Evolutionary conservation across 805 yeast species (phyloP).

Genomic region (Cyberlindnera galapagoensis): DNA sequence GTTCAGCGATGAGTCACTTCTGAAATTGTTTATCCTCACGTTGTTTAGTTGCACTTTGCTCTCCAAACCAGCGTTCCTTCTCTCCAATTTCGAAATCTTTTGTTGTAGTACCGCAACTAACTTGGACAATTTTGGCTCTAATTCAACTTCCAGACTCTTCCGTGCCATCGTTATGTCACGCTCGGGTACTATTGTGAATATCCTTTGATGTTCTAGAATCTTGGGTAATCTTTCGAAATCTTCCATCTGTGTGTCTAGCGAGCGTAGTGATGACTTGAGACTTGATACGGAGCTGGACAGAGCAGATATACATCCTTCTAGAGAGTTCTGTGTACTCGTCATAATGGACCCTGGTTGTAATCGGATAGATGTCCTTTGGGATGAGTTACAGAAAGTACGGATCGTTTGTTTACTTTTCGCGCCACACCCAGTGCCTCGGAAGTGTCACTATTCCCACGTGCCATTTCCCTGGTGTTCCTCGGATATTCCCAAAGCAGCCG

Average conservation of each 20-base stretch:
- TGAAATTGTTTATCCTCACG: slow-evolving; percentile 28
- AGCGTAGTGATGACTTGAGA: slow-evolving; percentile 27
- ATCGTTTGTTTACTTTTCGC: no score
- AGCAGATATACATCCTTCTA: slow-evolving; percentile 27
- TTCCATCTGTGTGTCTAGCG: slow-evolving; percentile 27
- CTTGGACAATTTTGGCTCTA: slow-evolving; percentile 35
- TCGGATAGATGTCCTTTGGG: no score
- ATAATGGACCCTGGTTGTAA: no score
- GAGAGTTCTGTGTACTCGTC: slow-evolving; percentile 12
- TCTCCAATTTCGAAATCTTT: slow-evolving; percentile 29
- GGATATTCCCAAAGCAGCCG: no score
- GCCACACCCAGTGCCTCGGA: no score
- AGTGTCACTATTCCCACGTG: no score
- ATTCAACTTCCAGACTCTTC: slow-evolving; percentile 28
- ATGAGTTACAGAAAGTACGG: no score
- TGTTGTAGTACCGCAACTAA: slow-evolving; percentile 27
- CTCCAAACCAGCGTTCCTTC: slow-evolving; percentile 27
- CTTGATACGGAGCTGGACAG: slow-evolving; percentile 30
- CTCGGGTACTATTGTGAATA: slow-evolving; percentile 47
- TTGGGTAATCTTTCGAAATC: slow-evolving; percentile 35
- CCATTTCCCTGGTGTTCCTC: no score
- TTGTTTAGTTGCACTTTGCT: slow-evolving; percentile 36
- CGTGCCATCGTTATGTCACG: slow-evolving; percentile 37
- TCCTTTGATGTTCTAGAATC: slow-evolving; percentile 38
- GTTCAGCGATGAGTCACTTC: slow-evolving; percentile 13